Evolutionary conservation across 768 basidiomycete species (phyloP), one percentile per base, ranked within the genome.

Genomic region (Panaeolus papilionaceus): DNA sequence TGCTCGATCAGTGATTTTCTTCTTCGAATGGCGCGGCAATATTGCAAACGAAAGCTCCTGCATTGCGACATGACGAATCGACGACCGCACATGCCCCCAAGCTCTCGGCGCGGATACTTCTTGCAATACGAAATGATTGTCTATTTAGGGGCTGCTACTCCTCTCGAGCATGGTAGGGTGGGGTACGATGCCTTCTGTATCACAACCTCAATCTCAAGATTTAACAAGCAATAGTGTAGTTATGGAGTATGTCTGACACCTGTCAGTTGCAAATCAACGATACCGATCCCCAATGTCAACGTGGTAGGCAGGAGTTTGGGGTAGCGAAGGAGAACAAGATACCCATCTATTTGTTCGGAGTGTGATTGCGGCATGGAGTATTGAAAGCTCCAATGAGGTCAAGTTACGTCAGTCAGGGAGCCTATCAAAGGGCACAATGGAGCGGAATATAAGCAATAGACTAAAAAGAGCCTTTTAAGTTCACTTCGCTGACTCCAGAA

Each of bases 381-480:
- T 26, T 10, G 2, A 51, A 37, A 37, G 54, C 54, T 58, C 54
- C 54, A 58, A 58, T 33, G 54, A 58, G 33, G 54, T 28, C 11
- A 33, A 58, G 14, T 12, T 58, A 58, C 54, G 54, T 58, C 54
- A 58, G 54, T 33, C 11, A 44, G 42, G 42, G 42, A 44, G 16
- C 42, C 42, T 51, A 51, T 23, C 7, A 7, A 9, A 23, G 4
- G 3, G 10, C 12, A 5, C 54, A 4, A 18, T 7, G 28, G 26
- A 58, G 28, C 14, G 11, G 6, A 58, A 3, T 26, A 49, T 33
- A 58, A 5, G 12, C 54, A 33, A 14, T 3, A 58, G 9, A 28
- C 28, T 37, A 2, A 12, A 58, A 23, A 58, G 49, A 26, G 33
- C 26, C 54, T 58, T 58, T 58, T 49, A 58, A 28, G 54, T 16